These are phyloP conservation scores for Emmonsiellopsis sp. DNA, from an alignment of 2,329 filamentous ascomycete genomes.

Conservation along the genomic window DNA sequence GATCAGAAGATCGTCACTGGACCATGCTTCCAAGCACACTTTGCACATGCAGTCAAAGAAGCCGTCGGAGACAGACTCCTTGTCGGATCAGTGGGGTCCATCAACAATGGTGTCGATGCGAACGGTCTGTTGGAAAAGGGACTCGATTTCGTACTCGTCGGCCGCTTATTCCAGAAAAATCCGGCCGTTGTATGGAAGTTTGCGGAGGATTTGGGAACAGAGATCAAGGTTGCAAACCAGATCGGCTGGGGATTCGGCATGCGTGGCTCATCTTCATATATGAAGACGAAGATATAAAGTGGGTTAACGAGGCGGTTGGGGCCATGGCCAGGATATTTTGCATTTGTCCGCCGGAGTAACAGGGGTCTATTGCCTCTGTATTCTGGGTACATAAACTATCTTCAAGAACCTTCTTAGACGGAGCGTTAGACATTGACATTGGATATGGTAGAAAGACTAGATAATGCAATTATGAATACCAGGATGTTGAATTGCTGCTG, in stretches of 20 bases:
- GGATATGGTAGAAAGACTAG: no score
- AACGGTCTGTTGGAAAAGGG: conserved; percentile 47
- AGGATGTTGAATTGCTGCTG: no score
- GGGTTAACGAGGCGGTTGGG: neutral
- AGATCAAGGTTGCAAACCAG: conserved; percentile 64
- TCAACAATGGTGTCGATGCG: conserved; percentile 61
- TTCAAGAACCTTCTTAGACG: no score
- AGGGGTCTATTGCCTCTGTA: no score
- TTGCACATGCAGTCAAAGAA: conserved; percentile 62
- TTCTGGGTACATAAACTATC: no score
- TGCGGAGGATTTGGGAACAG: conserved; percentile 62
- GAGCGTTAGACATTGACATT: no score
- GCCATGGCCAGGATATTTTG: no score
- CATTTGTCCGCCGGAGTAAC: no score
- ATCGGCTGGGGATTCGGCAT: conserved; percentile 51
- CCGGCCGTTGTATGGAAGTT: conserved; percentile 66
- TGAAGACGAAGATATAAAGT: conserved; percentile 4
- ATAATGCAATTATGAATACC: no score
- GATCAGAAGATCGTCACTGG: conserved; percentile 34
- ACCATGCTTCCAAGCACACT: conserved; percentile 63
- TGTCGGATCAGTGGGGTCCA: conserved; percentile 66
- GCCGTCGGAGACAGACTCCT: conserved; percentile 62
- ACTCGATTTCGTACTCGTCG: conserved; percentile 64
- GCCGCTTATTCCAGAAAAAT: conserved; percentile 70
- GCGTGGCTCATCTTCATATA: conserved; percentile 21